A percentile compares a stretch with the other conserved stretches of the same genome.
Conservation (phyloP, 176 grass and related monocot genomes). For the Carex cristatella region DNA sequence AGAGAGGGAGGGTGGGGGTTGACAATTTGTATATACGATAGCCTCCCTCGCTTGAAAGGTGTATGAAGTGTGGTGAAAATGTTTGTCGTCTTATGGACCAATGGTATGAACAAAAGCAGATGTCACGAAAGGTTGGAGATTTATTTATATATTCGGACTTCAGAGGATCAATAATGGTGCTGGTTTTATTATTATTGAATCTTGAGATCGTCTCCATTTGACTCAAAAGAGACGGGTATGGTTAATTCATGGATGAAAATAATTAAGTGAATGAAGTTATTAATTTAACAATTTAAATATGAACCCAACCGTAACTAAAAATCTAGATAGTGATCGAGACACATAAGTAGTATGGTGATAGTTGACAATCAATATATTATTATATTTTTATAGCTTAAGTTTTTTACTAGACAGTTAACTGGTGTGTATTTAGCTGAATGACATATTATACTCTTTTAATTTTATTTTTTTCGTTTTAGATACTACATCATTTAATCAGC, state of each 20-base stretch:
- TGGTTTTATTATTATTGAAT: background rate
- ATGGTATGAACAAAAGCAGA: background rate
- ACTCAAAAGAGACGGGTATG: background rate
- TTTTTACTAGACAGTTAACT: too few species aligned
- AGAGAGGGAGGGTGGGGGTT: background rate
- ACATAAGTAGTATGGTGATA: too few species aligned
- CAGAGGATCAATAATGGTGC: background rate
- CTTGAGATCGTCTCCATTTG: background rate
- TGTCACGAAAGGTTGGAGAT: background rate
- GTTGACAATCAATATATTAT: too few species aligned
- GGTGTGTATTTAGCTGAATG: too few species aligned
- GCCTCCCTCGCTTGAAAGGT: background rate
- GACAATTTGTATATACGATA: background rate
- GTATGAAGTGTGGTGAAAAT: background rate
- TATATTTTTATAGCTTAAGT: too few species aligned
- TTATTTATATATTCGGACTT: background rate
- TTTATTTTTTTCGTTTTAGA: too few species aligned
- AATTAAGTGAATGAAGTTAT: background rate
- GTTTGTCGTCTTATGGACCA: background rate
- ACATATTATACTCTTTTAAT: too few species aligned
- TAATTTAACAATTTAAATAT: background rate
- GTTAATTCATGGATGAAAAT: background rate
- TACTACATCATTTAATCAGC: too few species aligned
- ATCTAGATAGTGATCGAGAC: too few species aligned
- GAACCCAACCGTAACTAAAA: too few species aligned